Conservation (phyloP, 805 yeast genomes). For the Ogataea minuta region DNA sequence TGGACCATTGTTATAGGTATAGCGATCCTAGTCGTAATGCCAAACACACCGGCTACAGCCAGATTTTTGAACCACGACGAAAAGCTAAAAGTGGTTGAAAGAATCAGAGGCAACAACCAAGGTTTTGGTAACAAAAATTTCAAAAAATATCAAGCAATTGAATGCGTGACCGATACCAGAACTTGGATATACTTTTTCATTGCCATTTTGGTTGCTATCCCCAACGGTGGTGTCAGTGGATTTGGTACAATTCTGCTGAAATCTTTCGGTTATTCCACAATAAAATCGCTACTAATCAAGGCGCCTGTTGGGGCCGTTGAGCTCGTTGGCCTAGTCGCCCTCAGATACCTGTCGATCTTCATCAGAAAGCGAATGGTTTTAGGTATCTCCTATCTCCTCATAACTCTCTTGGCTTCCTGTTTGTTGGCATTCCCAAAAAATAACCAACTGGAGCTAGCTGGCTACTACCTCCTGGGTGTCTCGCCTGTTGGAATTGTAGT, state of each 20-base stretch:
- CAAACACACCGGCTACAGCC: conserved; percentile 52
- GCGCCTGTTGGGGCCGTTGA: conserved; percentile 32
- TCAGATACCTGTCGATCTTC: conserved; percentile 27
- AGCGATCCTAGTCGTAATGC: conserved; percentile 39
- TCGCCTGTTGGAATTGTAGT: conserved; percentile 30
- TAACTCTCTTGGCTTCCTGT: conserved; percentile 28
- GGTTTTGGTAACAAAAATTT: conserved; percentile 25
- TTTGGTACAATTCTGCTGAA: conserved; percentile 40
- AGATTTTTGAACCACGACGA: conserved; percentile 38
- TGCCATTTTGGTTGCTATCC: conserved; percentile 28
- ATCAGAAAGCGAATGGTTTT: conserved; percentile 27
- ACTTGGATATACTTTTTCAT: conserved; percentile 47
- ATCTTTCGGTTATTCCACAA: conserved; percentile 25
- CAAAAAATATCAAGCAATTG: conserved; percentile 24
- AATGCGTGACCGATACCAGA: conserved; percentile 24
- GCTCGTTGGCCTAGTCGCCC: conserved; percentile 33
- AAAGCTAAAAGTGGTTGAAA: conserved; percentile 34
- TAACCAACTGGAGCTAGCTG: conserved; percentile 25
- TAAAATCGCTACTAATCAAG: conserved; percentile 23
- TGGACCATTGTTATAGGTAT: conserved; percentile 41
- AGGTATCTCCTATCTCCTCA: conserved; percentile 18
- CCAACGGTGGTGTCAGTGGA: conserved; percentile 41
- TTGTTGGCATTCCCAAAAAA: conserved; percentile 28
- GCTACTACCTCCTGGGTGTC: conserved; percentile 29
- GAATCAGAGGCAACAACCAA: conserved; percentile 22